Percentiles rank a stretch among this genome's conserved stretches.
Evolutionary conservation across 2,329 filamentous ascomycete genomes (phyloP).

Genomic region (Trichoderma sp.): DNA sequence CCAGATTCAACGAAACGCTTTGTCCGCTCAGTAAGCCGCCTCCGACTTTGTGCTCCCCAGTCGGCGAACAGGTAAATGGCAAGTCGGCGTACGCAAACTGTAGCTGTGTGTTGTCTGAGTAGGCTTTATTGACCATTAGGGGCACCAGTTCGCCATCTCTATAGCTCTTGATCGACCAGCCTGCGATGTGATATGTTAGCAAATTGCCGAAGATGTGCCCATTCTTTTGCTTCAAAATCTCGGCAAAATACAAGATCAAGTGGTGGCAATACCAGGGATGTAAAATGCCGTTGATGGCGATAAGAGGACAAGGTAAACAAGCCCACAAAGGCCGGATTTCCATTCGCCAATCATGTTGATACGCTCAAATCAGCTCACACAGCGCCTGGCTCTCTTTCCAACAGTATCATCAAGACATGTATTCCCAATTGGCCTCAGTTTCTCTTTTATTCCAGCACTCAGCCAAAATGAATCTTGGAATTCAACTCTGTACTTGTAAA

Average conservation of each 20-base stretch:
- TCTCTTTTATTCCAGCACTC: not conserved
- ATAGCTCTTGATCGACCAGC: constrained; percentile 84
- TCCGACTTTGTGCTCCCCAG: constrained; percentile 66
- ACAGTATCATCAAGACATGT: not conserved
- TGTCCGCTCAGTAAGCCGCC: constrained; percentile 74
- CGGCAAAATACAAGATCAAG: not conserved
- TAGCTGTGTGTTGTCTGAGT: constrained; percentile 86
- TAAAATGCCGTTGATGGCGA: constrained; percentile 69
- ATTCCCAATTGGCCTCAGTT: not conserved
- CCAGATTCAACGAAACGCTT: constrained; percentile 79
- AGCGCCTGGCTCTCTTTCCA: not conserved
- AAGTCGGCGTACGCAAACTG: constrained; percentile 90
- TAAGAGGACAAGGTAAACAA: constrained; percentile 49
- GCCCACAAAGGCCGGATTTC: constrained; percentile 44
- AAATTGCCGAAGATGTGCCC: not conserved
- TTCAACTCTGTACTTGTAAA: not conserved
- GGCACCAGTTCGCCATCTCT: constrained; percentile 75
- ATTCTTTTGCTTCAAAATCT: constrained; percentile 14
- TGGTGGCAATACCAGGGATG: constrained; percentile 69
- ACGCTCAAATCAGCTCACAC: not conserved
- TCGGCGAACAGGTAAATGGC: constrained; percentile 83
- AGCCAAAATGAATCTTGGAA: not conserved
- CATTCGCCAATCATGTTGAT: constrained; percentile 31
- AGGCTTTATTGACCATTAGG: constrained; percentile 89
- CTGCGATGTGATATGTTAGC: constrained; percentile 43